phyloP scores from a whole-genome alignment of 2,329 filamentous ascomycete species.

The Thyridium curvatum region DNA sequence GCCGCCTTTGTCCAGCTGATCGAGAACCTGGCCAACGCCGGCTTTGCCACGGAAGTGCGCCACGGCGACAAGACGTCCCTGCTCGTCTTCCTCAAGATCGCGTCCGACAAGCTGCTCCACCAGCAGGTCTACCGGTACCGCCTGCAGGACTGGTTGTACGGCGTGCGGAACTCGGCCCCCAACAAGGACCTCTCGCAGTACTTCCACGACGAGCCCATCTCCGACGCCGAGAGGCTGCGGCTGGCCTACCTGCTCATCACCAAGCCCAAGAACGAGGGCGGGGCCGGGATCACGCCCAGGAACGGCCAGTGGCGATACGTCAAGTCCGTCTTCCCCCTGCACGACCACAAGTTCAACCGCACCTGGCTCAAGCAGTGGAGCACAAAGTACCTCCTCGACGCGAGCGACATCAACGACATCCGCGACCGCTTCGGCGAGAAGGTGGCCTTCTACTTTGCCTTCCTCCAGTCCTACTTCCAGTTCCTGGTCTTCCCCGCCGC shows the following conservation, averaged over 20 bases:
- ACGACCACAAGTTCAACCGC: slow-evolving; percentile 70
- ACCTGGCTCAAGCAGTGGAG: slow-evolving; percentile 71
- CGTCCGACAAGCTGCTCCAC: slow-evolving; percentile 66
- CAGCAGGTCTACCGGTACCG: slow-evolving; percentile 81
- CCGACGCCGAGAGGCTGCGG: slow-evolving; percentile 80
- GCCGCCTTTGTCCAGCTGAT: slow-evolving; percentile 74
- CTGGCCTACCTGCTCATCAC: slow-evolving; percentile 83
- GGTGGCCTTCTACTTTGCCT: slow-evolving; percentile 78
- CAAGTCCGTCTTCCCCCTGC: slow-evolving; percentile 69
- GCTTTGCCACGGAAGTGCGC: slow-evolving; percentile 84
- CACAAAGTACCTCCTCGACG: slow-evolving; percentile 60
- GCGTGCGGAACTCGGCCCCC: slow-evolving; percentile 72
- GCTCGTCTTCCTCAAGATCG: slow-evolving; percentile 76
- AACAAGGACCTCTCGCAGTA: slow-evolving; percentile 63
- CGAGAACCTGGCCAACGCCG: slow-evolving; percentile 66
- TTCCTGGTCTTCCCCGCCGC: slow-evolving; percentile 65
- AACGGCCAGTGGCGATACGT: slow-evolving; percentile 66
- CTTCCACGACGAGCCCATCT: slow-evolving; percentile 68
- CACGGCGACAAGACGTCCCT: slow-evolving; percentile 69
- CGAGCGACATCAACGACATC: slow-evolving; percentile 65
- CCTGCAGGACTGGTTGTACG: slow-evolving; percentile 90
- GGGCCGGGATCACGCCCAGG: slow-evolving; percentile 61
- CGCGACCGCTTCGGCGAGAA: slow-evolving; percentile 58
- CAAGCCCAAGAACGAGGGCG: slow-evolving; percentile 65
- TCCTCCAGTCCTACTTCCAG: slow-evolving; percentile 68